A percentile compares a stretch with the other conserved stretches of the same genome.
Conservation (phyloP, 2,329 filamentous ascomycete genomes). For the Aspergillus viridinutans region DNA sequence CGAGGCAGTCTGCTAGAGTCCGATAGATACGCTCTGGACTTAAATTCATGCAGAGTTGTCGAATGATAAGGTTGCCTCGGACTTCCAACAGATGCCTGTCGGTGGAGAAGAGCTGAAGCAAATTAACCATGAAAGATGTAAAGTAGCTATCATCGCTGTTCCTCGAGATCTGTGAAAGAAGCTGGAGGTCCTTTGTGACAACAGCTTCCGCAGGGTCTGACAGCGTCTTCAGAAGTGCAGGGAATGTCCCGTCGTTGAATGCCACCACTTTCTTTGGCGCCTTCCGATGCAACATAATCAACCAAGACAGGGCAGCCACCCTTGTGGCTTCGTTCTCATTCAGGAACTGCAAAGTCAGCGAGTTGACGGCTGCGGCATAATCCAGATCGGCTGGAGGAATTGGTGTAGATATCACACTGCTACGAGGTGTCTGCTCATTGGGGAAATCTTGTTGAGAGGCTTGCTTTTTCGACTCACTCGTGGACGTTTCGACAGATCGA, state of each 20-base stretch:
- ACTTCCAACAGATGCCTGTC: slow-evolving; percentile 88
- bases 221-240: slow-evolving; percentile 88
- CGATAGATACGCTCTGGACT: slow-evolving; percentile 94
- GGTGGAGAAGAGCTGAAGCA: slow-evolving; percentile 91
- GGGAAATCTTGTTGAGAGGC: slow-evolving; percentile 24
- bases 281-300: slow-evolving; percentile 96
- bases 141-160: slow-evolving; percentile 98
- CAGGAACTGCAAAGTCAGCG: slow-evolving; percentile 85
- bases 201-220: slow-evolving; percentile 94
- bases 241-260: slow-evolving; percentile 96
- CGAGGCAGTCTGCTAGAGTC: slow-evolving; percentile 90
- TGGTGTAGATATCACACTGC: slow-evolving; percentile 44
- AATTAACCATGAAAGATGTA: slow-evolving; percentile 94
- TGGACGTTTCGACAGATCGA: slow-evolving; percentile 24
- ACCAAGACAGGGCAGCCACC: slow-evolving; percentile 88
- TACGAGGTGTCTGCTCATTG: slow-evolving; percentile 42
- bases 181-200: slow-evolving; percentile 86
- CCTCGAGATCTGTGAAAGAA: slow-evolving; percentile 91
- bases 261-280: slow-evolving; percentile 88
- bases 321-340: slow-evolving; percentile 96
- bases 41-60: slow-evolving; percentile 86
- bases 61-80: slow-evolving; percentile 90
- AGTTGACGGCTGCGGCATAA: slow-evolving; percentile 90
- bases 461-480: slow-evolving; percentile 28
- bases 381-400: slow-evolving; percentile 66